Conservation (phyloP, 2,329 filamentous ascomycete genomes). For the Dendrostoma leiphaemia region DNA sequence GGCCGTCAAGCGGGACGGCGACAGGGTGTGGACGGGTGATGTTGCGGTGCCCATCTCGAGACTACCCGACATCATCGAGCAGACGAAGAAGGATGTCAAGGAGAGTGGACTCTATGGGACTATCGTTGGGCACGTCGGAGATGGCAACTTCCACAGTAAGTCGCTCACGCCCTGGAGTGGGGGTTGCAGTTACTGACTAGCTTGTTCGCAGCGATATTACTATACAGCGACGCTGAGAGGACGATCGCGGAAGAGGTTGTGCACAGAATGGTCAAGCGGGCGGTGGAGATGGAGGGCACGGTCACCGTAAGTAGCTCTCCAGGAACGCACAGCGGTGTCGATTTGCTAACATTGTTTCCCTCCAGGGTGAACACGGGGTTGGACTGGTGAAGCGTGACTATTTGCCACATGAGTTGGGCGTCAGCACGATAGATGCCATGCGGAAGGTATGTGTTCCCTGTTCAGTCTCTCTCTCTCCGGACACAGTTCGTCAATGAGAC, state of each 20-base stretch:
- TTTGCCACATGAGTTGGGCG: conserved; percentile 72
- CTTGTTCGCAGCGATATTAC: conserved; percentile 41
- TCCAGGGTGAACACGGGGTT: conserved; percentile 75
- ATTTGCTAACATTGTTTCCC: conserved; percentile 6
- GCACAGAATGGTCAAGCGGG: conserved; percentile 81
- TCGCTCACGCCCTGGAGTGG: conserved; percentile 10
- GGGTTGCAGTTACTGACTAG: not conserved
- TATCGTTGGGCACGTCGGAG: conserved; percentile 71
- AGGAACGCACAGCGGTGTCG: not conserved
- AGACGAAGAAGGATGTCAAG: conserved; percentile 37
- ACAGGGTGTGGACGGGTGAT: conserved; percentile 65
- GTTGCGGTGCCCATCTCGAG: conserved; percentile 65
- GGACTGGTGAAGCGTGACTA: conserved; percentile 85
- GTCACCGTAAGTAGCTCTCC: conserved; percentile 56
- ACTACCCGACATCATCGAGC: conserved; percentile 48
- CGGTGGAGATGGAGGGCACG: conserved; percentile 81
- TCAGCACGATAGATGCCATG: conserved; percentile 77
- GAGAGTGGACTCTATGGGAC: conserved; percentile 43
- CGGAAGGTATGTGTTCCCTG: conserved; percentile 57
- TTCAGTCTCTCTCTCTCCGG: conserved; percentile 9
- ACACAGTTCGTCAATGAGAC: not conserved
- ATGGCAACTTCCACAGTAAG: conserved; percentile 70
- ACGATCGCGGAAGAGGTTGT: conserved; percentile 68
- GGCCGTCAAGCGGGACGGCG: conserved; percentile 47
- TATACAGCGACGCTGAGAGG: conserved; percentile 66